Percentiles rank a stretch among this genome's conserved stretches.
phyloP scores from a whole-genome alignment of 2,329 filamentous ascomycete species.

The Botrytis hyacinthi region DNA sequence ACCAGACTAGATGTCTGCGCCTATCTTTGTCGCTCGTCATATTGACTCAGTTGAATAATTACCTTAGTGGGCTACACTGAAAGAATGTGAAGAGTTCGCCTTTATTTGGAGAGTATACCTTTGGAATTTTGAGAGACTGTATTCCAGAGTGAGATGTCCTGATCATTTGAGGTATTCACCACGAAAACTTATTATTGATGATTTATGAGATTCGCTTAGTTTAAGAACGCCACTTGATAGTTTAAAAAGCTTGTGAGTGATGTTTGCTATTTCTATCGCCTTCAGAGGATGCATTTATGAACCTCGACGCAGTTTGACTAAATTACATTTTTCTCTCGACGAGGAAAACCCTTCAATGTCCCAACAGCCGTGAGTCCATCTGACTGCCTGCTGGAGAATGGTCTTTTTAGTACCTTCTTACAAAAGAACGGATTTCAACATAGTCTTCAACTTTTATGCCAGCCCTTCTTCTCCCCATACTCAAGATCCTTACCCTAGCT shows the following conservation, averaged over 20 bases:
- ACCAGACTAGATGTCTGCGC: neutral
- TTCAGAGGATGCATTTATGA: neutral
- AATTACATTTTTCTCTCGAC: neutral
- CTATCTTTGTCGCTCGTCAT: neutral
- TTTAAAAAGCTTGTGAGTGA: neutral
- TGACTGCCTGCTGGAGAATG: neutral
- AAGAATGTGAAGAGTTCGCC: neutral
- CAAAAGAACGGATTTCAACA: neutral
- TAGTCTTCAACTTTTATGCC: neutral
- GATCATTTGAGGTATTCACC: neutral
- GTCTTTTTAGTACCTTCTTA: neutral
- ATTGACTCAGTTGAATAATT: neutral
- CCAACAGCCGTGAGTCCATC: neutral
- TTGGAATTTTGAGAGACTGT: neutral
- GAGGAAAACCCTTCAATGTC: neutral
- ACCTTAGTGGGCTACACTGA: neutral
- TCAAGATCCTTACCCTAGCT: neutral
- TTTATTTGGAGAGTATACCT: neutral
- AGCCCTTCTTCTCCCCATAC: accelerated
- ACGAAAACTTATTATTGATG: neutral
- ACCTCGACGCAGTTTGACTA: neutral
- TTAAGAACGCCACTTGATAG: neutral
- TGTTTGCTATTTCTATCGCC: neutral
- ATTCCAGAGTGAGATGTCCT: neutral
- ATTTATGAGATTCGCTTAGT: neutral